Base-by-base conservation (phyloP, 2,329 filamentous ascomycete species). In the Pseudocercospora macadamiae region DNA sequence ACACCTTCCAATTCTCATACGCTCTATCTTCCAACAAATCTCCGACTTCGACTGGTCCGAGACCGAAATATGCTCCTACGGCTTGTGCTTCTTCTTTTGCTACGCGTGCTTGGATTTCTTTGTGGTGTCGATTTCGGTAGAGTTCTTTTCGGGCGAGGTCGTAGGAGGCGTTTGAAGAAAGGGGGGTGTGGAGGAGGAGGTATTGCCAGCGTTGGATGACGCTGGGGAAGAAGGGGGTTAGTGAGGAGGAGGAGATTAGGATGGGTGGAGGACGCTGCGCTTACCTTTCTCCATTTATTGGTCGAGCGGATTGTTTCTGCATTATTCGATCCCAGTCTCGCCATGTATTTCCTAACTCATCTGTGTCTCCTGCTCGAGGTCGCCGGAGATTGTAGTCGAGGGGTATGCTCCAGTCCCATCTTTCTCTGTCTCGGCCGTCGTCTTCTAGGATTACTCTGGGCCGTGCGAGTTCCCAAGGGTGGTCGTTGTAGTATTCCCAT, bases 401-500 rank as follows among this genome's bases (percentile, higher is more conserved):
- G 14, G 68, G 68, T n/a, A 71, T 54, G 55, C 88, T 89, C 93
- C 93, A 97, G 75, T 97, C 86, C 69, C 86, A 87, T 55, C 78
- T 80, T 73, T 88, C 85, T 52, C 85, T 81, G 71, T 99, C 93
- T 72, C 89, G 89, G 54, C 95, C 95, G 70, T 93, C 89, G 66
- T 87, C 81, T 77, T 99, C 95, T 8, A 97, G 78, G 47, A 99
- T 80, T 59, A 96, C 82, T 66, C 91, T 84, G 55, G 95, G 95
- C 63, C 93, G 84, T 16, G 95, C 95, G 71, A 99, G 79, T 77
- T 99, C 95, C 95, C 95, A 99, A 4, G 95, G 95, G 74, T 99
- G 95, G 75, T 99, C 93, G 70, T 83, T 86, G 80, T 90, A 99
- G 79, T 97, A 99, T 25, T 87, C 85, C 66, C 78, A 81, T 64